These are phyloP conservation scores for Micractinium sp. DNA, from an alignment of 139 green algal genomes.

Conservation along the genomic window DNA sequence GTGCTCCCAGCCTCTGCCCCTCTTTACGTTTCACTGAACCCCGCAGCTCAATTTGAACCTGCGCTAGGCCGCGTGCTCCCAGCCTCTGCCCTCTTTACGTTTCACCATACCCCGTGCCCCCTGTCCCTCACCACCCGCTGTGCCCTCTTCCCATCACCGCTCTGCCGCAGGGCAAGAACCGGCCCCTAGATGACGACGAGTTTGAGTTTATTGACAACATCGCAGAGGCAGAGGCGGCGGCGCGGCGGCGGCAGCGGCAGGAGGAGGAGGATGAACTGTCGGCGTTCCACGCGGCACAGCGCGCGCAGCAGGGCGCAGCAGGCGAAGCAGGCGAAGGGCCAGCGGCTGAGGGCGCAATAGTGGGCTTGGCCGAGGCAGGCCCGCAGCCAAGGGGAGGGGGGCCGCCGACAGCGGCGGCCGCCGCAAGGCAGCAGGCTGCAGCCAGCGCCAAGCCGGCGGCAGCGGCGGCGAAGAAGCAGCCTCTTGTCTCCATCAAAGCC, in stretches of 20 bases:
- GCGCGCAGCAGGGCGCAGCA: not conserved
- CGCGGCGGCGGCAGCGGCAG: conserved; percentile 23
- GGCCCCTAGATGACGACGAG: conserved; percentile 86
- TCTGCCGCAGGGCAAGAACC: conserved; percentile 77
- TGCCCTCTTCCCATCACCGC: too few species aligned
- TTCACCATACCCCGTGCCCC: too few species aligned
- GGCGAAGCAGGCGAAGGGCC: not conserved
- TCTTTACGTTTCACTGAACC: too few species aligned
- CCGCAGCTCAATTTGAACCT: too few species aligned
- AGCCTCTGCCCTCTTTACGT: too few species aligned
- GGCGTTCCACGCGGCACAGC: conserved; percentile 55
- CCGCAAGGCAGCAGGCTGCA: not conserved
- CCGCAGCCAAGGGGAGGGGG: too few species aligned
- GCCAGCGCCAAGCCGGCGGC: not conserved
- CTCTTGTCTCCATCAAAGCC: not conserved
- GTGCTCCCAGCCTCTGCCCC: too few species aligned
- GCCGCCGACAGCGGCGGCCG: not conserved
- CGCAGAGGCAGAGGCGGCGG: conserved; percentile 40
- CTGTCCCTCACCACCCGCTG: too few species aligned
- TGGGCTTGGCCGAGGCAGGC: too few species aligned
- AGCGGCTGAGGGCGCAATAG: too few species aligned
- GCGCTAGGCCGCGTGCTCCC: too few species aligned
- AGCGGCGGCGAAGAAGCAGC: not conserved
- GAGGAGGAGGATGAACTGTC: conserved; percentile 68
- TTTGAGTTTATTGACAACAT: conserved; percentile 76